Base-by-base conservation (phyloP, 345 rosid species). In the Aethionema arabicum region DNA sequence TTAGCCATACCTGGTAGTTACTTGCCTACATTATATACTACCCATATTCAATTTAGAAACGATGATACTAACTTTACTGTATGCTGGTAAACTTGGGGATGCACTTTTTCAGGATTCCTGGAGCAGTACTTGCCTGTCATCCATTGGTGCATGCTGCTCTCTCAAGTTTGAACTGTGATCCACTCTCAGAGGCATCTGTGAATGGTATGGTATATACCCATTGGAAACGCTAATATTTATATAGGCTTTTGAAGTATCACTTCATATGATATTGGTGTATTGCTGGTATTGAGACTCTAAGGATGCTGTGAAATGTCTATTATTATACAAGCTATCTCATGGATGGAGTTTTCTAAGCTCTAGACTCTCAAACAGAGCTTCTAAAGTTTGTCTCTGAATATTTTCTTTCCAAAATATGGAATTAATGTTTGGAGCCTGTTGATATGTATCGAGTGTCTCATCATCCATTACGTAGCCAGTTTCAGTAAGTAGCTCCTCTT, bases 131-230 rank as follows among this genome's bases (percentile, higher is more conserved):
- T 76, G 90, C 97, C 9, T 76, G 81, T 79, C 96, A 95, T 52
- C 95, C 99, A 11, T 72, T 90, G 81, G 92, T 90, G 61, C 82
- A 72, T 68, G 78, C 95, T 54, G 96, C 99, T 70, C 86, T 95
- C 60, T 80, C 99, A 68, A 85, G 96, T 76, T 82, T 95, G 80
- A 85, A 77, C 65, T 70, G 89, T 41, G 95, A 90, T 68, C 77
- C 87, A 56, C 88, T 87, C 45, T 88, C 99, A 5, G 99, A 90
- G 84, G 99, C 96, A 49, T 84, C 96, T 70, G 97, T 95, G 27
- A 95, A 90, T 79, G 99, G 97, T 95, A 93, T 21, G 27, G 27
- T 21, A 21, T 21, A 21, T 76, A 47, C 59, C 33, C 33, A 48
- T 56, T 21, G 62, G 65, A 61, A 52, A 47, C 55, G 44, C 57